Base-by-base conservation (phyloP, 2,329 filamentous ascomycete genomes). In the Magnaporthiopsis rhizophila region DNA sequence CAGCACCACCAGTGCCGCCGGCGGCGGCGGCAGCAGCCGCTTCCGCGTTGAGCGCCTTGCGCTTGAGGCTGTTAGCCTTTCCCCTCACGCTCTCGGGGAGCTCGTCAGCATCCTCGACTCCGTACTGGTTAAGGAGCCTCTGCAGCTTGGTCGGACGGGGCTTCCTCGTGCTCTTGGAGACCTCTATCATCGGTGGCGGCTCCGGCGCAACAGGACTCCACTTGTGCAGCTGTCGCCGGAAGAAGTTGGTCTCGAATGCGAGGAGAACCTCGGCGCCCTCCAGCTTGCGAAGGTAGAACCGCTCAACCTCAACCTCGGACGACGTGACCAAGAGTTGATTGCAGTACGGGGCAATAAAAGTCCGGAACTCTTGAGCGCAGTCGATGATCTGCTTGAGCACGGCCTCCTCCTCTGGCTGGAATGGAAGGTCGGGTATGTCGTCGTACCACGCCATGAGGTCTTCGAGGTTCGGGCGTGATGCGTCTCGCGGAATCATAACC, bases 201-300 rank as follows among this genome's bases (percentile, higher is more conserved):
- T 91, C 84, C 0, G 92, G 90, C 1, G 95, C 93, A 32, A 98
- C 91, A 3, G 93, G 93, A 56, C 89, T 92, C 90, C 91, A 97
- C 73, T 92, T 96, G 77, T 99, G 95, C 65, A 99, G 82, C 73
- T 97, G 92, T 73, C 97, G 92, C 30, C 94, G 88, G 79, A 99
- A 94, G 75, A 96, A 97, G 73, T 99, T 99, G n/a, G 94, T 97
- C 78, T 99, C 95, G 65, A 89, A 89, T 0, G 93, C 86, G 2
- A 99, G 81, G 3, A 99, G 83, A 62, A 99, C 93, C 74, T 99
- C 95, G 1, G 95, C 93, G 3, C 95, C 95, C 77, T 99, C 95
- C 64, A 99, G 92, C 78, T 99, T 99, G 65, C 95, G 90, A 57
- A 99, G 81, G 71, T 97, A 98, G 76, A 99, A 99, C 7, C 96